These are phyloP conservation scores for Plectranthus barbatus DNA, from an alignment of 257 asterid species.

Conservation along the genomic window DNA sequence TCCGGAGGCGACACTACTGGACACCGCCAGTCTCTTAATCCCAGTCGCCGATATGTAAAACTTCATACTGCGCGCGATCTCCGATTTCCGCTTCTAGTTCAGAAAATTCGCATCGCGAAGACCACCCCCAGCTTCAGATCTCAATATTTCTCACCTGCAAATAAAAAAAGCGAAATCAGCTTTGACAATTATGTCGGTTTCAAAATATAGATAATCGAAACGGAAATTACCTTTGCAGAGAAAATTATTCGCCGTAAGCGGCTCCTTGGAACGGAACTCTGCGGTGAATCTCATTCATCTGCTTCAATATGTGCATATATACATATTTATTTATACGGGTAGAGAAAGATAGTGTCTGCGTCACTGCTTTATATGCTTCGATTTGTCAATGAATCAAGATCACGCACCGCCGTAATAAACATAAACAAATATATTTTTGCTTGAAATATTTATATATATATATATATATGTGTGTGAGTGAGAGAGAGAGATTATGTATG, in stretches of 20 bases:
- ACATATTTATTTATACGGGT: too few species aligned
- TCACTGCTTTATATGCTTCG: conserved; percentile 6
- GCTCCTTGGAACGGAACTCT: not conserved
- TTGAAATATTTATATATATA: too few species aligned
- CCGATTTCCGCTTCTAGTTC: conserved; percentile 29
- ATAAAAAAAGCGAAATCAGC: not conserved
- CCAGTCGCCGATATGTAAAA: conserved; percentile 37
- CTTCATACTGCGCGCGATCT: conserved; percentile 38
- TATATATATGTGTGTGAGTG: too few species aligned
- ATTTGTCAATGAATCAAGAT: conserved; percentile 18
- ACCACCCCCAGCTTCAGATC: conserved; percentile 22
- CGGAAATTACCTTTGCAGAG: not conserved
- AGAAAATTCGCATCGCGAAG: conserved; percentile 13
- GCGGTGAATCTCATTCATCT: not conserved
- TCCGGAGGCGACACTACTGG: conserved; percentile 30
- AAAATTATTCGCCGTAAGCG: conserved; percentile 2
- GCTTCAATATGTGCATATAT: not conserved
- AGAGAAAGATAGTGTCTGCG: not conserved
- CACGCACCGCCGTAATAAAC: conserved; percentile 15
- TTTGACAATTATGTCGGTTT: not conserved
- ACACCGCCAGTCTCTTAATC: conserved; percentile 35
- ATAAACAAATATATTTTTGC: not conserved
- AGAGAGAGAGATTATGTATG: too few species aligned
- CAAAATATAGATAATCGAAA: not conserved
- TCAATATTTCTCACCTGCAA: not conserved